Percentiles rank a stretch among this genome's conserved stretches.
These are phyloP conservation scores for Hypholoma sublateritium DNA, from an alignment of 768 basidiomycete genomes.

Conservation along the genomic window DNA sequence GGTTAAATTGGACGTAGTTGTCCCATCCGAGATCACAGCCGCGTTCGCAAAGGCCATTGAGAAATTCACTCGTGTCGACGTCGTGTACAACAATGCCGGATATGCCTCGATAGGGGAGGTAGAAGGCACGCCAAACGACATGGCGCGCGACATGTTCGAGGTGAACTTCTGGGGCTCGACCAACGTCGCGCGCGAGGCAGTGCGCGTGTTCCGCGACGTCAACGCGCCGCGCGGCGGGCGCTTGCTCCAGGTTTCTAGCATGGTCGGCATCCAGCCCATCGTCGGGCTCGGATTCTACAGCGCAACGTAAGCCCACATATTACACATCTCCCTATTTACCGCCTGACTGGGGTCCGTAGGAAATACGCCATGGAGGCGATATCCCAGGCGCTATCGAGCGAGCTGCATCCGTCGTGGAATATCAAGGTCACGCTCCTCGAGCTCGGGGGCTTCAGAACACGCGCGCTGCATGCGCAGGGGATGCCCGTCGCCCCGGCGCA, in stretches of 20 bases:
- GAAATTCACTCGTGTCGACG: conserved; percentile 1
- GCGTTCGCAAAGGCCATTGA: neutral
- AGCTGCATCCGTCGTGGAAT: conserved; percentile 1
- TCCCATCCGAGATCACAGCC: neutral
- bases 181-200: neutral
- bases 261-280: neutral
- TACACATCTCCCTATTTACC: neutral
- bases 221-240: neutral
- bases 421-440: neutral
- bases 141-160: neutral
- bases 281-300: neutral
- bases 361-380: neutral
- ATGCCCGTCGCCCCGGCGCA: neutral
- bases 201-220: neutral
- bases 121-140: neutral
- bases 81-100: conserved; percentile 10
- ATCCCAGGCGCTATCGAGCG: neutral
- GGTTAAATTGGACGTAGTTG: conserved; percentile 7
- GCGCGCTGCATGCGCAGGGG: neutral
- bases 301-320: neutral
- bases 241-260: neutral
- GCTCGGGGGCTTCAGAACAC: neutral
- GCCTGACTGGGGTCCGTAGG: neutral
- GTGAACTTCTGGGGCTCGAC: neutral
- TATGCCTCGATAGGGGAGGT: neutral